phyloP scores from a whole-genome alignment of 192 early-diverging fungal genomes.

The Dimargaris cristalligena region DNA sequence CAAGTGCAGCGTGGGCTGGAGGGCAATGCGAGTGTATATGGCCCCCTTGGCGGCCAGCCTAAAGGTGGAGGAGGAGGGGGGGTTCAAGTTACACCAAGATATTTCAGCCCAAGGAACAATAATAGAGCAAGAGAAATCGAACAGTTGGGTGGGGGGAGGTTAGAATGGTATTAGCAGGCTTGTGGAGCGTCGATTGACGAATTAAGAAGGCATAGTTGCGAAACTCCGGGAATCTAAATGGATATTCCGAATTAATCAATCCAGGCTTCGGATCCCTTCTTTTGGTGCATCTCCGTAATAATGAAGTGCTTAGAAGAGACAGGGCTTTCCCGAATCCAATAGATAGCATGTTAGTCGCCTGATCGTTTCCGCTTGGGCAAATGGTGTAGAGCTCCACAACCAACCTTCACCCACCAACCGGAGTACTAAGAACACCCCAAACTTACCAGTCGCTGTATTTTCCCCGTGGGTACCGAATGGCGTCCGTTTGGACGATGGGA shows the following conservation, averaged over 20 bases:
- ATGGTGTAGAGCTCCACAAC: too few relatives aligned
- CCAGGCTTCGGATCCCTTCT: too few relatives aligned
- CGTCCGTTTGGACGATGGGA: conserved; percentile 39
- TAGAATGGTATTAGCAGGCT: neutral
- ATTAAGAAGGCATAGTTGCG: neutral
- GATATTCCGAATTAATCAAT: too few relatives aligned
- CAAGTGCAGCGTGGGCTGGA: conserved; percentile 24
- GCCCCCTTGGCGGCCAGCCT: conserved; percentile 54
- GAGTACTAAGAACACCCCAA: neutral
- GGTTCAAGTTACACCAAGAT: neutral
- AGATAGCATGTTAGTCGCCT: too few relatives aligned
- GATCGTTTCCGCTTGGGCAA: too few relatives aligned
- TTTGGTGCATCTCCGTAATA: neutral
- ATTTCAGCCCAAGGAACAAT: too few relatives aligned
- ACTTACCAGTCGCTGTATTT: conserved; percentile 45
- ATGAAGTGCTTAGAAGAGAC: neutral
- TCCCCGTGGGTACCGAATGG: conserved; percentile 44
- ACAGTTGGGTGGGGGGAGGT: neutral
- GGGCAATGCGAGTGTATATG: conserved; percentile 47
- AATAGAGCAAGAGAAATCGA: neutral
- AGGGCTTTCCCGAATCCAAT: neutral
- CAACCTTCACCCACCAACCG: neutral
- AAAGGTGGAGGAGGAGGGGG: neutral
- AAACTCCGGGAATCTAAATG: too few relatives aligned
- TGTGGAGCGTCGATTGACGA: neutral